Evolutionary conservation across 2,329 filamentous ascomycete species (phyloP), one percentile per base, ranked within the genome.

Genomic region (Orbilia brochopaga): DNA sequence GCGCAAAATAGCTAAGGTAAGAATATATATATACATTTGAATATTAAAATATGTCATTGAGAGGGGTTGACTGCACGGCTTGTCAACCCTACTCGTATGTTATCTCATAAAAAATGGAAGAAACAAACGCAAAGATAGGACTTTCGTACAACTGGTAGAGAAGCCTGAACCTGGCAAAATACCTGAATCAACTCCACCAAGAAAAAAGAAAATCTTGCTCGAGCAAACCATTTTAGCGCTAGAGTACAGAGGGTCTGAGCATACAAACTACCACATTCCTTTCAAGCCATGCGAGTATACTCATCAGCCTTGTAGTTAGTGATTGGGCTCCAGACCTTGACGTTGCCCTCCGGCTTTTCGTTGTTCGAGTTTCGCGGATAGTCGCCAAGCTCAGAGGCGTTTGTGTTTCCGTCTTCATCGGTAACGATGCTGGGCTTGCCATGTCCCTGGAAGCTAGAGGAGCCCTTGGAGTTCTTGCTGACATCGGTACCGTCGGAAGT

Each of bases 391-490:
- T 70, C 65, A 30, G 65, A 70, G 35, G 65, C 37, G 13, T 70
- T 70, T 30, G 65, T 70, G 53, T 54, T 50, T 50, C 53, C 58
- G 42, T 70, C 65, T 46, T 70, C 65, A 17, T 70, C 65, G 23
- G 53, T 63, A 46, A 70, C 65, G 44, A 70, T 70, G 54, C 65
- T 70, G 35, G 65, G 65, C 32, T 70, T 70, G 54, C 65, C 65
- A 54, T 70, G 65, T 48, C 59, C 65, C 59, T 70, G 63, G 23
- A 58, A 70, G 48, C 65, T 70, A 48, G 65, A 70, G 5, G 65
- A 70, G 52, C 65, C 65, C 65, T 70, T 70, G 58, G 65, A 70
- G n/a, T 50, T 55, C 40, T 70, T 70, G 65, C 65, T 70, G 65
- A 70, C 58, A 15, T 70, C 65, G 53, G 58, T 70, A 48, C 65